Evolutionary conservation across 768 basidiomycete species (phyloP).

Genomic region (Leucogyrophana mollusca): DNA sequence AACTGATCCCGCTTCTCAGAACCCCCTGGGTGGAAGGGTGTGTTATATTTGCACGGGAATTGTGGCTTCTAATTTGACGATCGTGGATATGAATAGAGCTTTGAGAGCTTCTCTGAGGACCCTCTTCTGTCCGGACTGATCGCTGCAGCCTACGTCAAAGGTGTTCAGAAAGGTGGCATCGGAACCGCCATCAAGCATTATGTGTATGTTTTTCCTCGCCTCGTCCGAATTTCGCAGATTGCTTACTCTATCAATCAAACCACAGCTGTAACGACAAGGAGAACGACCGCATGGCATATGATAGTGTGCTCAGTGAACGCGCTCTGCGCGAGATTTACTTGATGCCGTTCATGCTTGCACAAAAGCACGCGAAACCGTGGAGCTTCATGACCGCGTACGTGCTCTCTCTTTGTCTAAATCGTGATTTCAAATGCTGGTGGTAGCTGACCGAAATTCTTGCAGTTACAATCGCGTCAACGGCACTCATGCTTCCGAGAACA

Average conservation of each 20-base stretch:
- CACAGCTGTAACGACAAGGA: conserved; percentile 78
- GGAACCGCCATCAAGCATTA: conserved; percentile 82
- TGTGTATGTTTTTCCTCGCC: conserved; percentile 42
- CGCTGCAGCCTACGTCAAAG: conserved; percentile 71
- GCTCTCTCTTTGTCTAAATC: background rate
- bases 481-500: conserved; percentile 66
- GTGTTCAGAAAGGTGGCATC: conserved; percentile 74
- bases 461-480: conserved; percentile 81
- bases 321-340: conserved; percentile 60
- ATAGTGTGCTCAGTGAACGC: conserved; percentile 47
- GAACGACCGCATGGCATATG: conserved; percentile 66
- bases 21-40: conserved; percentile 69
- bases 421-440: too few relatives aligned
- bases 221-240: background rate
- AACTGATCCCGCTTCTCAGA: conserved; percentile 34
- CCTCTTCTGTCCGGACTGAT: conserved; percentile 71
- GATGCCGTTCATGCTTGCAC: conserved; percentile 60
- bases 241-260: background rate
- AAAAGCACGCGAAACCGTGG: conserved; percentile 53
- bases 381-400: conserved; percentile 61
- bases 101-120: conserved; percentile 81
- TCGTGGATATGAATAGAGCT: conserved; percentile 49
- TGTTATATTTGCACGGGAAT: conserved; percentile 9
- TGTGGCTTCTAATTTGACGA: conserved; percentile 7
- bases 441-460: too few relatives aligned